Percentiles rank a stretch among this genome's conserved stretches.
These are phyloP conservation scores for Leishmania tarentolae DNA, from an alignment of 208 protist genomes.

Conservation along the genomic window DNA sequence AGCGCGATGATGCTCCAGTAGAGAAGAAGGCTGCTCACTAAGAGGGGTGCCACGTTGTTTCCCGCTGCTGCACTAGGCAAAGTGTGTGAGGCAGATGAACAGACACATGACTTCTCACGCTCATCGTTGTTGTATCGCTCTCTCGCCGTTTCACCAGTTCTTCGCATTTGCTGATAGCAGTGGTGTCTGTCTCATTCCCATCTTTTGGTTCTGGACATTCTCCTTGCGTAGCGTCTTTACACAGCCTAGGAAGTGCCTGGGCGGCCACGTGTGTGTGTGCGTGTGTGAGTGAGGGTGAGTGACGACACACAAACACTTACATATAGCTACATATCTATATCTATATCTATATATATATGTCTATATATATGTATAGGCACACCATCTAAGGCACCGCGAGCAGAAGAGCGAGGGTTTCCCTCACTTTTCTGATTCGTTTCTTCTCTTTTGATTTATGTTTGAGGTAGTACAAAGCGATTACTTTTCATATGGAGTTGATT, in stretches of 20 bases:
- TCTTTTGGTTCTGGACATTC: background rate
- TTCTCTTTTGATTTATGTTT: constrained; percentile 1
- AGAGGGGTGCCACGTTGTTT: background rate
- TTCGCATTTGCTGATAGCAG: background rate
- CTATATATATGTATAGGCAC: background rate
- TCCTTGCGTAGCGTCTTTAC: constrained; percentile 3
- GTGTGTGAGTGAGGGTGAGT: too few relatives aligned
- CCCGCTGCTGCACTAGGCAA: background rate
- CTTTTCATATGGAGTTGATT: constrained; percentile 1
- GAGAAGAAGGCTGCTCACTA: constrained; percentile 76
- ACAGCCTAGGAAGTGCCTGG: constrained; percentile 12
- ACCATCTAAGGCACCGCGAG: constrained; percentile 2
- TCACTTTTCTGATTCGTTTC: background rate
- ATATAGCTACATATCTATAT: background rate
- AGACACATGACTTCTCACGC: background rate
- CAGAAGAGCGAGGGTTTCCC: background rate
- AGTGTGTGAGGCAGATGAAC: background rate
- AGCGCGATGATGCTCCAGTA: constrained; percentile 73
- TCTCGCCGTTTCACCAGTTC: background rate
- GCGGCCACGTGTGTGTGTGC: background rate
- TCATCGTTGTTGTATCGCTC: background rate
- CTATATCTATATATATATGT: too few relatives aligned
- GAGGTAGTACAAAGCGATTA: background rate
- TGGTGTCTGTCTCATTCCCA: background rate
- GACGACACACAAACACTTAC: background rate